phyloP scores from a whole-genome alignment of 2,329 filamentous ascomycete genomes.

The Fusarium agapanthi region DNA sequence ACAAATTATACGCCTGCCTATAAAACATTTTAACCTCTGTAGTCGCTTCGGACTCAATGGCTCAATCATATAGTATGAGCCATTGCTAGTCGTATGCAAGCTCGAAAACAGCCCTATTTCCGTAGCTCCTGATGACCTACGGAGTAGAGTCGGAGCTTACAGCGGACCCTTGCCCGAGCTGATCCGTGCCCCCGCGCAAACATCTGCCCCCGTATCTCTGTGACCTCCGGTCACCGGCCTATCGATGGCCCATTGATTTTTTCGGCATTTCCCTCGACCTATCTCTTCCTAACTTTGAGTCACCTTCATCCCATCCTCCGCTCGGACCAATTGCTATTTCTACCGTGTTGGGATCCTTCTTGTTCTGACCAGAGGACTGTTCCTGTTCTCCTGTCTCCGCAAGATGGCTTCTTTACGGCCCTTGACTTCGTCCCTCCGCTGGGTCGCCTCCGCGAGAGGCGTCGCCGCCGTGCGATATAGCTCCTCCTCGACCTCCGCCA shows the following conservation, averaged over 20 bases:
- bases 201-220: conserved; percentile 2
- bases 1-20: not conserved
- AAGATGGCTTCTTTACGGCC: conserved; percentile 58
- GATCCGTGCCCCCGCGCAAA: conserved; percentile 33
- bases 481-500: conserved; percentile 81
- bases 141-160: not conserved
- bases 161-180: conserved; percentile 27
- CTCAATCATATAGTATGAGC: not conserved
- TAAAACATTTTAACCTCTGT: not conserved
- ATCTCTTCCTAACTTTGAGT: conserved; percentile 37
- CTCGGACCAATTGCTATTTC: conserved; percentile 27
- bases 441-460: conserved; percentile 43
- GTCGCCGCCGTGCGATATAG: conserved; percentile 48
- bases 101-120: not conserved
- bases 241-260: conserved; percentile 39
- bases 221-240: conserved; percentile 42
- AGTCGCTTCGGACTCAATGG: too few species aligned
- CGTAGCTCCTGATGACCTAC: not conserved
- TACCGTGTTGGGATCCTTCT: conserved; percentile 38
- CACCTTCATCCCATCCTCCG: conserved; percentile 24
- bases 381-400: conserved; percentile 33
- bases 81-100: not conserved
- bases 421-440: conserved; percentile 52
- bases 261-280: conserved; percentile 34
- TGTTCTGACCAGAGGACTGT: conserved; percentile 37